Evolutionary conservation across 371 early-diverging fungal genomes (phyloP), one percentile per base, ranked within the genome.

Genomic region (Mucor racemosus): DNA sequence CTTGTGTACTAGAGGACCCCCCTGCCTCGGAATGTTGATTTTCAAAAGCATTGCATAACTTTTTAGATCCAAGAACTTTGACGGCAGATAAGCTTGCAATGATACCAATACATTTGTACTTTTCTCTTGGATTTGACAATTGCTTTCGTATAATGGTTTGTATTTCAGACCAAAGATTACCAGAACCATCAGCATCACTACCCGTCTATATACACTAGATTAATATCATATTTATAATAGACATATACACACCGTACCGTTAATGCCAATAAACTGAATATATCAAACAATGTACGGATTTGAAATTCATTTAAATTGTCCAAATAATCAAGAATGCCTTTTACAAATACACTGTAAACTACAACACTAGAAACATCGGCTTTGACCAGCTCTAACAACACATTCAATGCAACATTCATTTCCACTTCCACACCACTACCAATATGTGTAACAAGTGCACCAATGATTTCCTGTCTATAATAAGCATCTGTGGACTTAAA

Each of bases 111-210:
- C 86, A 80, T 65, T 92, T 93, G 73, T 91, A 91, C 46, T 79
- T 85, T 40, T 88, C 86, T n/a, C 79, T 62, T 17, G 87, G 86
- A 60, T 88, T 91, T 1, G 93, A 85, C n/a, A 95, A 81, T 65
- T 93, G 94, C 63, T 95, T 95, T 62, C 93, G 73, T 59, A 94
- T 87, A 38, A 90, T 79, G 48, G 92, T 94, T 44, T 90, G 84
- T 19, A 95, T 78, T 26, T 95, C 95, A 5, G 84, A 79, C 71
- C 86, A 78, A 7, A 91, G 75, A 35, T 69, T 74, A 13, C 67
- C 66, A 36, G 73, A 73, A 5, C 73, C 69, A 48, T 73, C 73
- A 54, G 60, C 59, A 15, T 55, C 15, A 39, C 60, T 68, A 19
- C 65, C 66, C 11, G 69, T 73, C 72, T 72, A 42, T 39, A 6